Percentiles rank a stretch among this genome's conserved stretches.
Evolutionary conservation across 345 rosid genomes (phyloP).

Genomic region (Luvunga scandens): DNA sequence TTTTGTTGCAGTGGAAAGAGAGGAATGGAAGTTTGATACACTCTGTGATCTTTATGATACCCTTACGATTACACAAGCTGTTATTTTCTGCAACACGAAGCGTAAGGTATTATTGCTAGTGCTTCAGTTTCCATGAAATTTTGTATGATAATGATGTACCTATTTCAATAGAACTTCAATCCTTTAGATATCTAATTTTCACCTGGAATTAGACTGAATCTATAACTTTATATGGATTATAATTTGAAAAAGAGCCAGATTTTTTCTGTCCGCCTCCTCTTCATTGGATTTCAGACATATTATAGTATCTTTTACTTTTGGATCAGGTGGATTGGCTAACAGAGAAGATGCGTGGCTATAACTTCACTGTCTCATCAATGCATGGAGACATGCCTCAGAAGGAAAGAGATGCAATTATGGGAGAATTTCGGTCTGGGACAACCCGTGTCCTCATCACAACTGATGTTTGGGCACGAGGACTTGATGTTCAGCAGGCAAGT

Average conservation of each 20-base stretch:
- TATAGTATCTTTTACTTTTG: neutral
- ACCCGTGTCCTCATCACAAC: constrained; percentile 97
- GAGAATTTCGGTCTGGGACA: constrained; percentile 69
- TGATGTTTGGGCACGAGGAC: constrained; percentile 98
- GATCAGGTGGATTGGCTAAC: constrained; percentile 95
- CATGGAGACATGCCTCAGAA: constrained; percentile 99
- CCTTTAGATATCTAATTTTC: neutral
- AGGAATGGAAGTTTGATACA: constrained; percentile 99
- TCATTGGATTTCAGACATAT: neutral
- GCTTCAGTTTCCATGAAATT: neutral
- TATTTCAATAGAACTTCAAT: neutral
- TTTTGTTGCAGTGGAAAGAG: constrained; percentile 91
- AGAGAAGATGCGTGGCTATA: constrained; percentile 90
- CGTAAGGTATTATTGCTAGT: constrained; percentile 57
- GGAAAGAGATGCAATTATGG: constrained; percentile 94
- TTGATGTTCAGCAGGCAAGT: constrained; percentile 95
- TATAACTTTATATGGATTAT: neutral
- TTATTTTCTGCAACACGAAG: constrained; percentile 97
- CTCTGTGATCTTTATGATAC: constrained; percentile 95
- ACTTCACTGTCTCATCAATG: constrained; percentile 96
- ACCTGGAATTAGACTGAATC: neutral
- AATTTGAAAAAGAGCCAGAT: neutral
- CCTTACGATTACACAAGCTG: constrained; percentile 90
- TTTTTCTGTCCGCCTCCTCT: neutral
- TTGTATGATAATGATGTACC: neutral